Base-by-base conservation (phyloP, 306 rosid species). In the Arachis stenosperma region DNA sequence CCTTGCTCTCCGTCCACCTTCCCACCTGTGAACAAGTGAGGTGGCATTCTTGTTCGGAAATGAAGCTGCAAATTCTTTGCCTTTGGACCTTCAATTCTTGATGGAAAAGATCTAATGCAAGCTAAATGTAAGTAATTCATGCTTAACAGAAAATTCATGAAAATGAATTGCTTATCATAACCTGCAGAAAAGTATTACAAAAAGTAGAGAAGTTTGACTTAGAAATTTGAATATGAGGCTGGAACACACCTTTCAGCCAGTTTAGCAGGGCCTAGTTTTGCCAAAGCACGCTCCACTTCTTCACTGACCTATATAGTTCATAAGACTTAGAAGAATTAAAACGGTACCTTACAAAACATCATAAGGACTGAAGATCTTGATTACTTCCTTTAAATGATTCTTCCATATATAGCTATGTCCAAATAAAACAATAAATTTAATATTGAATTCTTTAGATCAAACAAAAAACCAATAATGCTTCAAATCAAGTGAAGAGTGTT, bases 1-100 rank as follows among this genome's bases (percentile, higher is more conserved):
- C 96, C 96, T 81, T 86, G 96, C 84, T 88, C 98, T 75, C 98
- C 98, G 42, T 86, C 96, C 52, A 92, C 91, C 85, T 86, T 88
- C 52, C 93, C 98, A 2, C 98, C 94, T 1, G 98, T 88, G 79
- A 92, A 92, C 56, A 92, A 80, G 81, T 90, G 92, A 65, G 90
- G 96, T 0, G 96, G 98, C 98, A 92, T 92, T 82, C 85, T 90
- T 54, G 98, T 90, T 52, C 85, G 81, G 75, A 92, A 86, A 13
- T 84, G 92, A 65, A 92, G 89, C 74, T 90, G 94, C 76, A 92
- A 80, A 65, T 61, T 76, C 82, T 65, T 88, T 65, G 66, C 69
- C 73, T 65, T 88, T 1, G 82, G 81, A 11, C 88, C 96, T 52
- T 76, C 83, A 65, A 92, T 66, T 72, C 89, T 86, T 14, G 82